Evolutionary conservation across 352 stramenopile genomes (phyloP).

Genomic region (Aphanomyces astaci): DNA sequence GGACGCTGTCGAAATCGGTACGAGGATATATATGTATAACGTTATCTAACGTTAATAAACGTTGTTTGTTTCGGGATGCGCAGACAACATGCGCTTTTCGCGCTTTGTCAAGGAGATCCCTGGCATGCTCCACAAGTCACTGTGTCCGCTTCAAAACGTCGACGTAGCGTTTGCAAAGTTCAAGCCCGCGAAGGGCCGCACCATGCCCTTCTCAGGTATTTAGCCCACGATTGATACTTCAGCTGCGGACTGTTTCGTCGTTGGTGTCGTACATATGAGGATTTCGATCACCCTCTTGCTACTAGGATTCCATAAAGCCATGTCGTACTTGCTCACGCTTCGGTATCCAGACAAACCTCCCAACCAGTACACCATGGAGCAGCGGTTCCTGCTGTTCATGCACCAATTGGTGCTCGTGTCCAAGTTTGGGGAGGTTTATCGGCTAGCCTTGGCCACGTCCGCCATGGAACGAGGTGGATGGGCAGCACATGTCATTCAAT

Average conservation of each 20-base stretch:
- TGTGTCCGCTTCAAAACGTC: neutral
- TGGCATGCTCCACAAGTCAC: conserved; percentile 12
- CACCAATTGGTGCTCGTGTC: conserved; percentile 9
- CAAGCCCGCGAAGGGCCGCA: conserved; percentile 1
- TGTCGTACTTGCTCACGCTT: neutral
- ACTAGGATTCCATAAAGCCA: conserved; percentile 8
- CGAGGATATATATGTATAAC: too few species aligned
- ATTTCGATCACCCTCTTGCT: neutral
- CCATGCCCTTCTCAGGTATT: conserved; percentile 1
- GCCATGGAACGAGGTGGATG: neutral
- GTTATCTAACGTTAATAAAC: too few species aligned
- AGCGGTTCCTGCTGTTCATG: conserved; percentile 6
- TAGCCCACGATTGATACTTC: too few species aligned
- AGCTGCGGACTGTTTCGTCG: neutral
- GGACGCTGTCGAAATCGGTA: conserved; percentile 5
- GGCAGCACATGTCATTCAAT: conserved; percentile 8
- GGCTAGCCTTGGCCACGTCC: neutral
- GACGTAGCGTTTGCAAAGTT: conserved; percentile 17
- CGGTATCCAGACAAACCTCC: neutral
- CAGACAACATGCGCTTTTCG: conserved; percentile 19
- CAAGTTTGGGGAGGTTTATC: conserved; percentile 14
- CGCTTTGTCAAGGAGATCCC: conserved; percentile 7
- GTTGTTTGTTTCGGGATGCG: too few species aligned
- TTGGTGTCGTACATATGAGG: neutral
- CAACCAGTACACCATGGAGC: neutral